A percentile compares a stretch with the other conserved stretches of the same genome.
Conservation (phyloP, 2,329 filamentous ascomycete genomes). For the Talaromyces albobiverticillius region DNA sequence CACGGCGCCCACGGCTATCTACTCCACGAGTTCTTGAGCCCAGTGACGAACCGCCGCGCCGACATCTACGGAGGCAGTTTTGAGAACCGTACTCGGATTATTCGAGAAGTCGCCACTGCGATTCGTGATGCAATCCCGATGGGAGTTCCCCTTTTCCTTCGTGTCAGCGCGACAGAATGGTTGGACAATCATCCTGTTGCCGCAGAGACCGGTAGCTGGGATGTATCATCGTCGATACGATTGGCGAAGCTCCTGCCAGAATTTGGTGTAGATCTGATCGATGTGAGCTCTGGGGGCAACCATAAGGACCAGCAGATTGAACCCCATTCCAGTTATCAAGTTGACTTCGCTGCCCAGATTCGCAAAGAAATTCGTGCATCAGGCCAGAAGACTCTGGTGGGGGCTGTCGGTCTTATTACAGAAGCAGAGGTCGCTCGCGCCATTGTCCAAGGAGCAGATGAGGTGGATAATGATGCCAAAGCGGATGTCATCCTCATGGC, state of each 20-base stretch:
- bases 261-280: constrained; percentile 44
- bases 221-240: constrained; percentile 36
- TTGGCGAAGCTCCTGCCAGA: constrained; percentile 41
- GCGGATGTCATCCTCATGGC: constrained; percentile 51
- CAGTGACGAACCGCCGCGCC: constrained; percentile 64
- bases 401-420: constrained; percentile 54
- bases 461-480: constrained; percentile 15
- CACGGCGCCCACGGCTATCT: constrained; percentile 79
- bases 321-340: constrained; percentile 40
- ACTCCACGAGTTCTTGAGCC: constrained; percentile 66
- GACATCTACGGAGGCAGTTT: constrained; percentile 52
- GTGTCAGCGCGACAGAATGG: constrained; percentile 72
- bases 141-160: constrained; percentile 66
- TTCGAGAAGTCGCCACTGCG: constrained; percentile 54
- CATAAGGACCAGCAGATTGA: constrained; percentile 45
- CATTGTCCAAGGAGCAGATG: constrained; percentile 40
- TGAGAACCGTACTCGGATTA: constrained; percentile 64
- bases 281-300: constrained; percentile 47
- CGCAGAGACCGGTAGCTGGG: constrained; percentile 31
- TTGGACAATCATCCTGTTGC: constrained; percentile 51
- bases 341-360: constrained; percentile 39
- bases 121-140: constrained; percentile 57
- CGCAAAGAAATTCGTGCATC: constrained; percentile 36
- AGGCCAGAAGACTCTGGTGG: constrained; percentile 43
- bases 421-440: constrained; percentile 50